Conservation (phyloP, 257 asterid species). For the Gynochthodes officinalis region DNA sequence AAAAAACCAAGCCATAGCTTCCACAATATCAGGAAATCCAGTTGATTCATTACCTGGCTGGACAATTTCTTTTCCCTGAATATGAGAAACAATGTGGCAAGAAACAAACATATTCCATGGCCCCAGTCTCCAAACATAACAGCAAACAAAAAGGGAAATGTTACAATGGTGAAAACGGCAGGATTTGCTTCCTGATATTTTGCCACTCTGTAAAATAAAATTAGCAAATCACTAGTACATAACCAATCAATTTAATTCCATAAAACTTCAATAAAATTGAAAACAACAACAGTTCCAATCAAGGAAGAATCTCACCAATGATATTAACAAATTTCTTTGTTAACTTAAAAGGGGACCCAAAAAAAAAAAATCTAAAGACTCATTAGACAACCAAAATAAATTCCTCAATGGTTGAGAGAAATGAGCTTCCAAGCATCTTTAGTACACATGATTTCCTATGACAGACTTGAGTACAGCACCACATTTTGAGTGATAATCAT, state of each 20-base stretch:
- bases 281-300: neutral
- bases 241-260: neutral
- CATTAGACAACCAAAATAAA: neutral
- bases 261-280: neutral
- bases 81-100: constrained; percentile 48
- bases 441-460: neutral
- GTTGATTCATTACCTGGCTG: constrained; percentile 35
- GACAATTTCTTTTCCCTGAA: constrained; percentile 52
- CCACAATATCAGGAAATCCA: neutral
- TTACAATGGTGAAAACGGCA: constrained; percentile 53
- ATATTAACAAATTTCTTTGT: neutral
- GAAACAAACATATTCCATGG: constrained; percentile 61
- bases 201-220: constrained; percentile 41
- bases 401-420: neutral
- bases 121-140: constrained; percentile 81
- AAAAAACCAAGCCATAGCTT: neutral
- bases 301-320: neutral
- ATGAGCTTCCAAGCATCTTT: neutral
- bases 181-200: constrained; percentile 70
- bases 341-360: neutral
- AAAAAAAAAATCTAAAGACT: neutral
- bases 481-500: neutral
- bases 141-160: constrained; percentile 67
- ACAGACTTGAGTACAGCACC: neutral
- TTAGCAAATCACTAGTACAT: neutral